A percentile compares a stretch with the other conserved stretches of the same genome.
phyloP scores from a whole-genome alignment of 176 grass and related monocot genomes.

The Zea luxurians region DNA sequence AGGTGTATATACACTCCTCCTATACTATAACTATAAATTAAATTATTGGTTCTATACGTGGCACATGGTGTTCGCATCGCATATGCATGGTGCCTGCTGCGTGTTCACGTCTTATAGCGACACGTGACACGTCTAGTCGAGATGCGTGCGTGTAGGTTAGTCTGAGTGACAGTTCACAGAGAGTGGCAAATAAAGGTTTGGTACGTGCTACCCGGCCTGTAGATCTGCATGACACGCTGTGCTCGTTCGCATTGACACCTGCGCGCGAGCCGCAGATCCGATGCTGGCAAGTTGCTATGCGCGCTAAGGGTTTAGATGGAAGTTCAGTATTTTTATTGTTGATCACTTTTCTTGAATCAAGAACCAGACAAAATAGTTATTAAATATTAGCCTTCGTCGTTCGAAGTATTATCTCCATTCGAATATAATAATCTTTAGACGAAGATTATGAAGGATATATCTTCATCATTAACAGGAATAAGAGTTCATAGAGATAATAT shows the following conservation, averaged over 20 bases:
- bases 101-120: not conserved
- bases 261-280: not conserved
- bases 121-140: slow-evolving; percentile 13
- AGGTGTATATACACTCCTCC: not conserved
- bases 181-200: not conserved
- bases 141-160: not conserved
- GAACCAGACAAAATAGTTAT: too few relatives aligned
- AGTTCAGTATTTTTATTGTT: too few relatives aligned
- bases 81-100: not conserved
- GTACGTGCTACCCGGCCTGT: not conserved
- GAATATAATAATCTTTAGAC: too few relatives aligned
- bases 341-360: too few relatives aligned
- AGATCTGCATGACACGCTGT: not conserved
- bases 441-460: too few relatives aligned
- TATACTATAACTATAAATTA: not conserved
- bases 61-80: not conserved
- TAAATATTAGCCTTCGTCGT: too few relatives aligned
- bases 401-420: too few relatives aligned
- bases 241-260: not conserved
- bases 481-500: too few relatives aligned
- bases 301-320: too few relatives aligned
- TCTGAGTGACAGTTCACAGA: not conserved
- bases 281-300: not conserved
- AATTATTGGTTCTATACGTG: not conserved
- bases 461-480: too few relatives aligned